Conservation (phyloP, 2,329 filamentous ascomycete species). For the Furcasterigmium sp. region DNA sequence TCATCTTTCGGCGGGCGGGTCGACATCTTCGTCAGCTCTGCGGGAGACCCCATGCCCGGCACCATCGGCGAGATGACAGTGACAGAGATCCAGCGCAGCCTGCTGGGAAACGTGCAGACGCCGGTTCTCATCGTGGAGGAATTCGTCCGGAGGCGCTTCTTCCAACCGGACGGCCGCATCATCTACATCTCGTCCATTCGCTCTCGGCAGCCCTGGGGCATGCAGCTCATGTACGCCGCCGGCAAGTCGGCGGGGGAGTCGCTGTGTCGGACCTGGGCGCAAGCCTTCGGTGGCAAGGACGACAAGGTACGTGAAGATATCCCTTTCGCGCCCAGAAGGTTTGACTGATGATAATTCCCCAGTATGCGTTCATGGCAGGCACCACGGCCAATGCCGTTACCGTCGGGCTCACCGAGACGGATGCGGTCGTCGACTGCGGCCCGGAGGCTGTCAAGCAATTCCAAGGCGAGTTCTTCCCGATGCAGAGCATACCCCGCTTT, state of each 20-base stretch:
- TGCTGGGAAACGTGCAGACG: constrained; percentile 27
- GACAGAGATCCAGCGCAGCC: constrained; percentile 21
- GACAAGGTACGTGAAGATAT: constrained; percentile 10
- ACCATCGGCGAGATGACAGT: constrained; percentile 19
- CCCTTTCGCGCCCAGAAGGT: not conserved
- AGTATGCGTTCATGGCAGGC: constrained; percentile 25
- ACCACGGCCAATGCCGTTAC: constrained; percentile 28
- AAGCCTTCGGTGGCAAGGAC: constrained; percentile 27
- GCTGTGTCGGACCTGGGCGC: constrained; percentile 27
- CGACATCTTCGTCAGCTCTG: constrained; percentile 28
- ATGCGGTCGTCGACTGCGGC: constrained; percentile 24
- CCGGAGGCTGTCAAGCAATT: constrained; percentile 23
- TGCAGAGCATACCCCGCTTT: constrained; percentile 23
- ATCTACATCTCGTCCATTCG: constrained; percentile 28
- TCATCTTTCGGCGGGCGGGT: constrained; percentile 17
- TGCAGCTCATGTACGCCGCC: constrained; percentile 26
- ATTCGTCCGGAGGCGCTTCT: constrained; percentile 21
- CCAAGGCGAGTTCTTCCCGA: constrained; percentile 24
- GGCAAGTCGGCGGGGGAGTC: constrained; percentile 28
- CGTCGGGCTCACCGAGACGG: constrained; percentile 25
- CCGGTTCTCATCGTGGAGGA: constrained; percentile 28
- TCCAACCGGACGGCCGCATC: constrained; percentile 25
- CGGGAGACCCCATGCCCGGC: constrained; percentile 20
- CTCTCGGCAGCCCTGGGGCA: constrained; percentile 24
- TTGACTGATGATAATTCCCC: not conserved